phyloP scores from a whole-genome alignment of 2,329 filamentous ascomycete genomes.

The Periconia sp. region DNA sequence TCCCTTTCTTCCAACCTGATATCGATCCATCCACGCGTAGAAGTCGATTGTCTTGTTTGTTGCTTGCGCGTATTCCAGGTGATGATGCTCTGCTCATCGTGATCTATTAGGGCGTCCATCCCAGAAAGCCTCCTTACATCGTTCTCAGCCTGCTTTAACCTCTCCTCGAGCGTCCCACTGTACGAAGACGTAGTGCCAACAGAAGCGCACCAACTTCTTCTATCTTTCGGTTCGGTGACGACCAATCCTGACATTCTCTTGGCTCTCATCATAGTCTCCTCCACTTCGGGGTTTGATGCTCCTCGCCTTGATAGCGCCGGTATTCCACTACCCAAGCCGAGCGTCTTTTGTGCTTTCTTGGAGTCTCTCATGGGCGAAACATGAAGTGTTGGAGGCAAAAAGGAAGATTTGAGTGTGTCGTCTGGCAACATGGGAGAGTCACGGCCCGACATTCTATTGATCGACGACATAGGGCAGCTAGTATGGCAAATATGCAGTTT shows the following conservation, averaged over 20 bases:
- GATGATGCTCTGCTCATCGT: background rate
- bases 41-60: background rate
- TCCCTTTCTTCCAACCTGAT: constrained; percentile 1
- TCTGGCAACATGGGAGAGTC: background rate
- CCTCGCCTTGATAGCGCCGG: background rate
- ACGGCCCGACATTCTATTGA: background rate
- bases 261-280: constrained; percentile 1
- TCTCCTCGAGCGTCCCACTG: constrained; percentile 1
- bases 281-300: background rate
- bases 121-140: constrained; percentile 6
- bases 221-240: constrained; percentile 1
- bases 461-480: background rate
- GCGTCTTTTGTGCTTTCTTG: constrained; percentile 6
- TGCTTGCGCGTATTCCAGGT: background rate
- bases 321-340: constrained; percentile 4
- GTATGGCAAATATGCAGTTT: background rate
- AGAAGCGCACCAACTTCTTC: background rate
- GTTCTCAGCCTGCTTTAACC: constrained; percentile 3
- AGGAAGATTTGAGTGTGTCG: background rate
- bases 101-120: background rate
- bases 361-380: constrained; percentile 1
- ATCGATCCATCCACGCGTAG: constrained; percentile 2
- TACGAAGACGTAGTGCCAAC: background rate
- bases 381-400: background rate
- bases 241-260: constrained; percentile 3